Evolutionary conservation across 345 rosid species (phyloP).

Genomic region (Lepidium aucheri): DNA sequence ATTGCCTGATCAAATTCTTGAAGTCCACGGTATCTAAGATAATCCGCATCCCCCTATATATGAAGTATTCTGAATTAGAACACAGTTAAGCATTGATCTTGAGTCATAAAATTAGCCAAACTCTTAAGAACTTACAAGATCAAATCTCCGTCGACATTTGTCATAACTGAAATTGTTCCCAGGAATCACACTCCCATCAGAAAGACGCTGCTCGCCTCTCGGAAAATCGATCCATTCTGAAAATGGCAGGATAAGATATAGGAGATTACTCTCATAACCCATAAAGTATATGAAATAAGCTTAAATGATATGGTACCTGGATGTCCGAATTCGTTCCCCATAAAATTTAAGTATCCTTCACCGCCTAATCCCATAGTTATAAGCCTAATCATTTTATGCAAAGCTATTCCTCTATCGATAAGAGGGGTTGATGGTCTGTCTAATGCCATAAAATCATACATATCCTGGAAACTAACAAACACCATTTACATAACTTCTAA

Average conservation of each 20-base stretch:
- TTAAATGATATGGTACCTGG: slow-evolving; percentile 49
- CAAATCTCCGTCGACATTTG: slow-evolving; percentile 91
- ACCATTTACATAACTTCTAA: not conserved
- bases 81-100: slow-evolving; percentile 1
- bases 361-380: slow-evolving; percentile 97
- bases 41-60: slow-evolving; percentile 70
- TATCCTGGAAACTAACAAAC: slow-evolving; percentile 50
- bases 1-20: slow-evolving; percentile 95
- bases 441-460: slow-evolving; percentile 96
- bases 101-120: not conserved
- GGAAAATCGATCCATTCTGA: slow-evolving; percentile 99
- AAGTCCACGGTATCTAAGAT: slow-evolving; percentile 72
- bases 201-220: slow-evolving; percentile 75
- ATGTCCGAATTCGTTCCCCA: slow-evolving; percentile 99
- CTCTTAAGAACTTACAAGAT: slow-evolving; percentile 51
- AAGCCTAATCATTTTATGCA: slow-evolving; percentile 96
- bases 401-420: slow-evolving; percentile 91
- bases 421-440: slow-evolving; percentile 76
- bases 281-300: slow-evolving; percentile 5
- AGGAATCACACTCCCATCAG: slow-evolving; percentile 46
- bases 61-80: slow-evolving; percentile 2
- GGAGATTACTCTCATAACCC: not conserved
- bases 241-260: slow-evolving; percentile 14
- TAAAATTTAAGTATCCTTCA: slow-evolving; percentile 93
- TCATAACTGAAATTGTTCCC: slow-evolving; percentile 81